Percentiles rank a stretch among this genome's conserved stretches.
Evolutionary conservation across 306 rosid genomes (phyloP).

Genomic region (Acacia acuminata): DNA sequence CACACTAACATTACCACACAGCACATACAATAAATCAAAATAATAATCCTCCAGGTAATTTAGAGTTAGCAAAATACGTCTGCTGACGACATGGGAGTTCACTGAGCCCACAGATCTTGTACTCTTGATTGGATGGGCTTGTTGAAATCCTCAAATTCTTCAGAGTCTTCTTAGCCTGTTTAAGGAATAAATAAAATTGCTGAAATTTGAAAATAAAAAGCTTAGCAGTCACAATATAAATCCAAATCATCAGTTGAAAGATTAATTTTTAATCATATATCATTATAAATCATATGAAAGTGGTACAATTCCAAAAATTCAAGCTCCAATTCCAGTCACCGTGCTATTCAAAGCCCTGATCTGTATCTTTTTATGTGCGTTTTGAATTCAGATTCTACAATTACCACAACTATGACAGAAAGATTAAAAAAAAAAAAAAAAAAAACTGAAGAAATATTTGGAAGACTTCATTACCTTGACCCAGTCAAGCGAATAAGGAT

Average conservation of each 20-base stretch:
- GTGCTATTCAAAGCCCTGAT: background rate
- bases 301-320: background rate
- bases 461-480: slow-evolving; percentile 59
- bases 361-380: background rate
- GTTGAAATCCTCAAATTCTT: slow-evolving; percentile 85
- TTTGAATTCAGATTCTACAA: background rate
- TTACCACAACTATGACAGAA: background rate
- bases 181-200: background rate
- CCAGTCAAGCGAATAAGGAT: slow-evolving; percentile 89
- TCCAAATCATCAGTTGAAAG: background rate
- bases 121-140: slow-evolving; percentile 71
- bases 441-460: background rate
- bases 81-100: slow-evolving; percentile 82
- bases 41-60: background rate
- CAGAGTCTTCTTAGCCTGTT: slow-evolving; percentile 79
- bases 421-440: background rate
- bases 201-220: background rate
- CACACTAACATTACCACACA: background rate
- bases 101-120: slow-evolving; percentile 79
- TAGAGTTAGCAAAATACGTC: slow-evolving; percentile 45
- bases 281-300: background rate
- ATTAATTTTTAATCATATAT: background rate
- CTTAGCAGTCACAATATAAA: background rate
- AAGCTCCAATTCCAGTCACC: background rate
- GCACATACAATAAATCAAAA: slow-evolving; percentile 1